These are phyloP conservation scores for Vinca minor DNA, from an alignment of 257 asterid genomes.

Conservation along the genomic window DNA sequence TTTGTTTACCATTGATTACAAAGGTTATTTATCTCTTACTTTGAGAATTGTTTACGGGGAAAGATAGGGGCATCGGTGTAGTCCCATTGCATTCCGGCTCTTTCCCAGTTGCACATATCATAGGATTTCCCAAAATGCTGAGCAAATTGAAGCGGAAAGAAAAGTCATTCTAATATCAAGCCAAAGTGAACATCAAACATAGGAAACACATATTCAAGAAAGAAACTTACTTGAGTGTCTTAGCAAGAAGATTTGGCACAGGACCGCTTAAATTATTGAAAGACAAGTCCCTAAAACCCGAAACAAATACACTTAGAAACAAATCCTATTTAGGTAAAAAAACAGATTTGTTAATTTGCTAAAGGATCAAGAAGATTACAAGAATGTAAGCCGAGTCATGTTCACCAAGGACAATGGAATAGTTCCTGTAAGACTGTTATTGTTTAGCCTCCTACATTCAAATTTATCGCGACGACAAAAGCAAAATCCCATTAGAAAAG, in stretches of 20 bases:
- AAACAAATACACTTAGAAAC: conserved; percentile 2
- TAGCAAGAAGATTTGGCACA: conserved; percentile 69
- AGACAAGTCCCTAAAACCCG: too few species aligned
- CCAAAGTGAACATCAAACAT: neutral
- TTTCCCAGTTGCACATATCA: conserved; percentile 82
- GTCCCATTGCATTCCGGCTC: conserved; percentile 79
- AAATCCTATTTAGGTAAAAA: conserved; percentile 4
- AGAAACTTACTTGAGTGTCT: conserved; percentile 65
- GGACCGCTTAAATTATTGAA: conserved; percentile 50
- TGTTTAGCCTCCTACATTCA: conserved; percentile 72
- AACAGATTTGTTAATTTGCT: neutral
- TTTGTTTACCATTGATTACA: too few species aligned
- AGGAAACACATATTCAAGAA: neutral
- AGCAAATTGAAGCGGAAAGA: neutral
- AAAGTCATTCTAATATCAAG: neutral
- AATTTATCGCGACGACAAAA: neutral
- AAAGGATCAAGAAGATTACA: conserved; percentile 44
- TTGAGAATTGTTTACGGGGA: conserved; percentile 42
- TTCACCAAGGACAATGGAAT: conserved; percentile 60
- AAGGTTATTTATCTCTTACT: conserved; percentile 38
- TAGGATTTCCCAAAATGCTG: conserved; percentile 63
- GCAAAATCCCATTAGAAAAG: too few species aligned
- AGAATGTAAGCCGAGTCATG: conserved; percentile 14
- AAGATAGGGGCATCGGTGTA: conserved; percentile 52
- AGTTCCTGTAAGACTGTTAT: conserved; percentile 73